phyloP scores from a whole-genome alignment of 257 asterid species.

The Handroanthus guayacan region DNA sequence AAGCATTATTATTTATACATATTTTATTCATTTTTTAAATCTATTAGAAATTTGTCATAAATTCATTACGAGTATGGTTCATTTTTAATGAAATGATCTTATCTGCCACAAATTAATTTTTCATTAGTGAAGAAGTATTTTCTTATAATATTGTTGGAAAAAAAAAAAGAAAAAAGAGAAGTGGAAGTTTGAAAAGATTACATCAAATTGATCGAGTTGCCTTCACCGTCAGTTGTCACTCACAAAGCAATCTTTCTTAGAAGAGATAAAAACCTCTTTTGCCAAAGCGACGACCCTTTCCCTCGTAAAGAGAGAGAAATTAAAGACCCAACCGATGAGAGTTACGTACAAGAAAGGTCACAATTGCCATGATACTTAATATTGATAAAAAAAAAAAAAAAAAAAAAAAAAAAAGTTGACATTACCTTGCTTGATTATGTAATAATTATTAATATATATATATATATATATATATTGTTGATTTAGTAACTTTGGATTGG shows the following conservation, averaged over 20 bases:
- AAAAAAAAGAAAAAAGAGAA: too few species aligned
- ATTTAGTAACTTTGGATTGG: too few species aligned
- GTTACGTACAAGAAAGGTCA: slow-evolving; percentile 15
- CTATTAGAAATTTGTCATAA: too few species aligned
- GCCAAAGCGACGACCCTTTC: not conserved
- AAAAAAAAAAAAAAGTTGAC: not conserved
- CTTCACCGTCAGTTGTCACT: slow-evolving; percentile 15
- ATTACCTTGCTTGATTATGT: not conserved
- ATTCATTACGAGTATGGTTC: too few species aligned
- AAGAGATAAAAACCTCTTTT: not conserved
- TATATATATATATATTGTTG: not conserved
- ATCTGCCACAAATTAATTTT: too few species aligned
- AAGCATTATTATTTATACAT: too few species aligned
- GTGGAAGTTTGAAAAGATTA: not conserved
- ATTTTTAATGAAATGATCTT: too few species aligned
- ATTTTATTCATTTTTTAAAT: too few species aligned
- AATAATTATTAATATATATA: not conserved
- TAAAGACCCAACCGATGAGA: not conserved
- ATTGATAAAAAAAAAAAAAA: not conserved
- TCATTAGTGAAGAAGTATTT: too few species aligned
- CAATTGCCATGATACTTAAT: not conserved
- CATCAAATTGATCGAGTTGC: not conserved
- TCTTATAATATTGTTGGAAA: too few species aligned
- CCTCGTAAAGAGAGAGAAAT: not conserved
- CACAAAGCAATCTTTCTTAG: not conserved